A percentile compares a stretch with the other conserved stretches of the same genome.
These are phyloP conservation scores for Populus euphratica DNA, from an alignment of 345 rosid species.

Conservation along the genomic window DNA sequence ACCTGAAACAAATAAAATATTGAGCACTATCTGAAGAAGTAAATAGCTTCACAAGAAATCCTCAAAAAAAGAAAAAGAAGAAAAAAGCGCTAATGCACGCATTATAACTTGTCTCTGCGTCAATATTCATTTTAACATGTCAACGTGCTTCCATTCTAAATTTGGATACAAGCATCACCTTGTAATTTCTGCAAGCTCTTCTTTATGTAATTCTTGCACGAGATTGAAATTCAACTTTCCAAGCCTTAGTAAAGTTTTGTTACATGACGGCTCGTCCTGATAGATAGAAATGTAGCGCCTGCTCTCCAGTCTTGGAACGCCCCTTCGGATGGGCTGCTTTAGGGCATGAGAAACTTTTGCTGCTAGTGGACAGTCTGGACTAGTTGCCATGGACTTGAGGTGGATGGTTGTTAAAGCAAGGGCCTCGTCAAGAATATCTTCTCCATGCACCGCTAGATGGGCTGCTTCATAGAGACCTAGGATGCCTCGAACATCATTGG, in stretches of 20 bases:
- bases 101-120: too few relatives aligned
- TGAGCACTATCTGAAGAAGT: neutral
- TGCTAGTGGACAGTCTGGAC: neutral
- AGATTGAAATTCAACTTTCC: conserved; percentile 39
- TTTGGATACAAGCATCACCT: neutral
- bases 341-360: conserved; percentile 16
- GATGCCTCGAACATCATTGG: conserved; percentile 8
- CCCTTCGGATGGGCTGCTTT: conserved; percentile 13
- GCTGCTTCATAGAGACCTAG: conserved; percentile 23
- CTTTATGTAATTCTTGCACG: conserved; percentile 17
- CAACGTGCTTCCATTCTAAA: too few relatives aligned
- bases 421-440: conserved; percentile 22
- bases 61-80: too few relatives aligned
- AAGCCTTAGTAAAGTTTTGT: conserved; percentile 17
- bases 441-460: conserved; percentile 20
- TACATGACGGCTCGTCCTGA: neutral
- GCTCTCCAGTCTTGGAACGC: conserved; percentile 21
- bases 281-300: conserved; percentile 21
- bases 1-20: conserved; percentile 9
- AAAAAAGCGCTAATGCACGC: too few relatives aligned
- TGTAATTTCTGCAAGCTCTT: conserved; percentile 20
- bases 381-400: neutral
- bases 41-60: neutral
- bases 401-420: neutral
- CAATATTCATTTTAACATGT: too few relatives aligned